Conservation (phyloP, 805 yeast species). For the Lipomyces chichibuensis region DNA sequence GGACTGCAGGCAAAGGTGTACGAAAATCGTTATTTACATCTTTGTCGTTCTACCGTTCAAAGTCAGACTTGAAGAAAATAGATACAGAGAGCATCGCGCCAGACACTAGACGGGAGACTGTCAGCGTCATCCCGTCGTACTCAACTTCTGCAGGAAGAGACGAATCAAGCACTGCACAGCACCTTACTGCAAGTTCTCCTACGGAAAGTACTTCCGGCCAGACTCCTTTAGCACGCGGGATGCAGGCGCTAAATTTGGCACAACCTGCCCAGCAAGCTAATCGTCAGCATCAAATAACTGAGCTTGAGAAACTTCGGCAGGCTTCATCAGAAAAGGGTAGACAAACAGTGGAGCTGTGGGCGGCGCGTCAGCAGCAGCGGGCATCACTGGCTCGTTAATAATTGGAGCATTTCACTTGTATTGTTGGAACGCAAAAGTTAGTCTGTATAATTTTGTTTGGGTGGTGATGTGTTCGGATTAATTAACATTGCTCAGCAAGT, state of each 20-base stretch:
- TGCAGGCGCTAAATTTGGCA: neutral
- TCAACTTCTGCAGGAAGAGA: neutral
- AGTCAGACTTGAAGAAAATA: slow-evolving; percentile 1
- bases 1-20: slow-evolving; percentile 7
- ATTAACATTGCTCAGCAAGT: neutral
- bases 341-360: slow-evolving; percentile 28
- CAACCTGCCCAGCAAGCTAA: neutral
- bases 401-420: neutral
- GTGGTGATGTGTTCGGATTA: neutral
- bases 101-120: neutral
- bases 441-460: neutral
- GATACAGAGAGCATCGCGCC: neutral
- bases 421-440: neutral
- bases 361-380: slow-evolving; percentile 8
- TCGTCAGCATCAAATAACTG: neutral
- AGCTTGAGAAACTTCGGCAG: slow-evolving; percentile 16
- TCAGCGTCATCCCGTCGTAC: neutral
- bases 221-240: neutral
- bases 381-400: neutral
- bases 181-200: neutral
- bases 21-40: slow-evolving; percentile 15
- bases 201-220: neutral
- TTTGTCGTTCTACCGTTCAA: slow-evolving; percentile 18
- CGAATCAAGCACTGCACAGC: neutral
- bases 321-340: slow-evolving; percentile 27